phyloP scores from a whole-genome alignment of 495 filamentous ascomycete genomes.

The Talaromyces stipitatus region DNA sequence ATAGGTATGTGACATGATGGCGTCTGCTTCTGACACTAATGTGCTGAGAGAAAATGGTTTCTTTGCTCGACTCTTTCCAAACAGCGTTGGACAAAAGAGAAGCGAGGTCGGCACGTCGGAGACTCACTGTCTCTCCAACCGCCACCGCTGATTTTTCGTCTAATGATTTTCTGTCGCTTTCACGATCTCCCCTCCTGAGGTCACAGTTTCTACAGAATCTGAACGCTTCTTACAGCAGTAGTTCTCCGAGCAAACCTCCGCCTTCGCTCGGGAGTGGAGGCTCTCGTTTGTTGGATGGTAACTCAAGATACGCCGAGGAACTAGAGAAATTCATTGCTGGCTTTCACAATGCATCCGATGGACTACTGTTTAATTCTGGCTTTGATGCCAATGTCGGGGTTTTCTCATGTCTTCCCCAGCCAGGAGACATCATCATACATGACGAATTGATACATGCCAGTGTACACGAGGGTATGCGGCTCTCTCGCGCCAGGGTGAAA shows the following conservation, averaged over 20 bases:
- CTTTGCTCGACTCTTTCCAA: conserved; percentile 29
- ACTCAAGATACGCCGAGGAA: conserved; percentile 53
- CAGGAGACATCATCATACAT: conserved; percentile 61
- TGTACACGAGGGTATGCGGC: conserved; percentile 69
- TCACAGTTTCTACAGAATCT: conserved; percentile 23
- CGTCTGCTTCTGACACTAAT: not conserved
- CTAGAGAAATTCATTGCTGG: conserved; percentile 57
- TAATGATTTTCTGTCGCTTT: conserved; percentile 40
- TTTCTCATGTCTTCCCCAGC: conserved; percentile 58
- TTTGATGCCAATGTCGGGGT: conserved; percentile 71
- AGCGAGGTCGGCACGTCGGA: conserved; percentile 37
- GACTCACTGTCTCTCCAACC: conserved; percentile 27
- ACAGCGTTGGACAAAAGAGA: conserved; percentile 31
- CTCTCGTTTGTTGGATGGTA: conserved; percentile 51
- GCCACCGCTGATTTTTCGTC: conserved; percentile 37
- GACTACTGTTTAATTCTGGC: conserved; percentile 69
- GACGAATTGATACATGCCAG: conserved; percentile 75
- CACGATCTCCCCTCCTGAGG: conserved; percentile 24
- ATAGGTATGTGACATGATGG: not conserved
- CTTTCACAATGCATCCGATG: conserved; percentile 58
- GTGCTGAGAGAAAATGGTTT: not conserved
- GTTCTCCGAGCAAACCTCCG: not conserved
- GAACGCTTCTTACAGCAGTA: conserved; percentile 11
- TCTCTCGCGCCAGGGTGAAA: conserved; percentile 44
- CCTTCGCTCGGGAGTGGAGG: conserved; percentile 12